These are phyloP conservation scores for Colletotrichum falcatum DNA, from an alignment of 2,329 filamentous ascomycete species.

Conservation along the genomic window DNA sequence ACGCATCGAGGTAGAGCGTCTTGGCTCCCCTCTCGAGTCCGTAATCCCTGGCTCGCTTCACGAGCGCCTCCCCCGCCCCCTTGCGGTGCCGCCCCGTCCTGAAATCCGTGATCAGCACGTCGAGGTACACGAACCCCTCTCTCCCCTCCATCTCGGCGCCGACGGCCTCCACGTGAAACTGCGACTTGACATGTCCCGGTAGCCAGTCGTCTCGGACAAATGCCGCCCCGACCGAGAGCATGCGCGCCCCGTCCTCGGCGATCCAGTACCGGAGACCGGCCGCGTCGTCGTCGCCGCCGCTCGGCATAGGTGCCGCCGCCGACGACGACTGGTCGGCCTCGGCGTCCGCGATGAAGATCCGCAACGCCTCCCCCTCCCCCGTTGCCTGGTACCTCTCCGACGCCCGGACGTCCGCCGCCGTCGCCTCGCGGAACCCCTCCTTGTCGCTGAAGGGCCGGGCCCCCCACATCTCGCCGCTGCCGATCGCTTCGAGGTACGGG, in stretches of 20 bases:
- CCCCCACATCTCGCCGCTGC: slow-evolving; percentile 48
- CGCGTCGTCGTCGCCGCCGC: neutral
- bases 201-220: slow-evolving; percentile 35
- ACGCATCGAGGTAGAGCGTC: slow-evolving; percentile 47
- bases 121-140: slow-evolving; percentile 37
- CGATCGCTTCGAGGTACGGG: slow-evolving; percentile 46
- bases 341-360: slow-evolving; percentile 47
- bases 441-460: slow-evolving; percentile 44
- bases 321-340: slow-evolving; percentile 32
- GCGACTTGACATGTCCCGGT: slow-evolving; percentile 30
- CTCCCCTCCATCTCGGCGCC: slow-evolving; percentile 12
- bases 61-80: slow-evolving; percentile 37
- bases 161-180: slow-evolving; percentile 15
- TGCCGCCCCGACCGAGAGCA: slow-evolving; percentile 26
- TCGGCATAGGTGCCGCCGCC: neutral
- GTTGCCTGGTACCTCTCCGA: slow-evolving; percentile 45
- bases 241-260: slow-evolving; percentile 7
- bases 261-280: slow-evolving; percentile 14
- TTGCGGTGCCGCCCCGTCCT: slow-evolving; percentile 16
- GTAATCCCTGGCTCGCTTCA: slow-evolving; percentile 34
- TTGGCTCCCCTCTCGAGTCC: slow-evolving; percentile 28
- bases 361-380: slow-evolving; percentile 43
- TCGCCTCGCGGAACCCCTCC: slow-evolving; percentile 43
- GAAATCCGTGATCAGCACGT: slow-evolving; percentile 42
- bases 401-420: slow-evolving; percentile 41